Base-by-base conservation (phyloP, 306 rosid genomes). In the Rosa lucieae region DNA sequence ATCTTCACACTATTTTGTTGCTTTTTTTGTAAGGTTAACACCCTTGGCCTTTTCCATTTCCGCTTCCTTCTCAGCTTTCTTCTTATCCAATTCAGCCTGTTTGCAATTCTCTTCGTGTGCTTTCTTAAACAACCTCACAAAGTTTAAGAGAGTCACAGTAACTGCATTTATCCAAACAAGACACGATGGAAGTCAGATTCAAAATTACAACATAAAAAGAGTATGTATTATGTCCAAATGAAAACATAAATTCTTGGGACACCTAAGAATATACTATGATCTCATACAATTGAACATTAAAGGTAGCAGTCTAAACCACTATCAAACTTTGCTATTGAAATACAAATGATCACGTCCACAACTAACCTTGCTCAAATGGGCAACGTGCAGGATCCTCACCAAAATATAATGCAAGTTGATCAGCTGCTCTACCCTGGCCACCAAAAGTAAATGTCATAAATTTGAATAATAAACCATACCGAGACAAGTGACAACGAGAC, bases 1-100 rank as follows among this genome's bases (percentile, higher is more conserved):
- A 78, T 73, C 84, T 82, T 85, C 90, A 66, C 84, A 81, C 82
- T 83, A 89, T 80, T 81, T 89, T 63, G 79, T 89, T n/a, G 86
- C 73, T 85, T 89, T 88, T 77, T 78, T 90, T 72, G 86, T 76
- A 80, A 84, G 85, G 83, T 78, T 78, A 82, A 87, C 59, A 77
- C 92, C 98, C 90, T 91, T 90, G 26, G 97, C 94, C 84, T 90
- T 96, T 78, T 92, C 97, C 95, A 87, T 94, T 82, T 93, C 99
- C 11, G 93, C 98, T 77, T 91, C 99, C 87, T 92, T 94, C 70
- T 80, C 92, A 6, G 90, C 94, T 80, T 89, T 96, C 89, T 96
- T 96, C 87, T 81, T 91, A 85, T 96, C 98, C 87, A 89, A 61
- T 81, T 96, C 99, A 71, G 92, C 96, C 86, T 93, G 98, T 82